phyloP scores from a whole-genome alignment of 2,329 filamentous ascomycete genomes.

The Colletotrichum sidae region DNA sequence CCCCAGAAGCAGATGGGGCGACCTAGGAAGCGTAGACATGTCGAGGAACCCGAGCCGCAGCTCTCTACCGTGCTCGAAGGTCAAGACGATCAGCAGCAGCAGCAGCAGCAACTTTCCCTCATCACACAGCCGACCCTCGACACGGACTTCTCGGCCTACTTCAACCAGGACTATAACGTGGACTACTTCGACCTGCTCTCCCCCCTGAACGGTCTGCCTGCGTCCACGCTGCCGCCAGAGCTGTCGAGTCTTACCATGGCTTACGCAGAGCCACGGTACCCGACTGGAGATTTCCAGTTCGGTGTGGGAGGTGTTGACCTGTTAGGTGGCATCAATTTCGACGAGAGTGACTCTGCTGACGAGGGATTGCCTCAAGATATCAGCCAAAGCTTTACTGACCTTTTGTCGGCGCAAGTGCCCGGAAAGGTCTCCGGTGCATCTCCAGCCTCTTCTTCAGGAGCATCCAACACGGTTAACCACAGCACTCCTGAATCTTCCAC shows the following conservation, averaged over 20 bases:
- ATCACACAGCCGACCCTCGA: slow-evolving; percentile 41
- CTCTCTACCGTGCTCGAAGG: slow-evolving; percentile 8
- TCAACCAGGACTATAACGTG: slow-evolving; percentile 46
- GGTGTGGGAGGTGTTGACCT: slow-evolving; percentile 43
- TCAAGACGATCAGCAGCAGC: not conserved
- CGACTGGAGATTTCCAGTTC: slow-evolving; percentile 37
- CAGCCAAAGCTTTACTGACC: slow-evolving; percentile 32
- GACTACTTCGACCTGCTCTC: slow-evolving; percentile 51
- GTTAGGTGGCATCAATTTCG: slow-evolving; percentile 48
- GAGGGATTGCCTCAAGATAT: slow-evolving; percentile 45
- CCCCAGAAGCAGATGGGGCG: slow-evolving; percentile 75
- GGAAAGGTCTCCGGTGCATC: slow-evolving; percentile 12
- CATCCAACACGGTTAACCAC: slow-evolving; percentile 20
- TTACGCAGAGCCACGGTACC: slow-evolving; percentile 34
- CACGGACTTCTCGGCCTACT: slow-evolving; percentile 48
- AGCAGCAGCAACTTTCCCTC: slow-evolving; percentile 1
- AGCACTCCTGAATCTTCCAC: slow-evolving; percentile 21
- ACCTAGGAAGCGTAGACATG: slow-evolving; percentile 66
- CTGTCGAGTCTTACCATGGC: slow-evolving; percentile 22
- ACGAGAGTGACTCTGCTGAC: slow-evolving; percentile 44
- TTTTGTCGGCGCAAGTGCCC: slow-evolving; percentile 27
- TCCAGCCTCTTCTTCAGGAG: slow-evolving; percentile 19
- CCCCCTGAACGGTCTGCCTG: slow-evolving; percentile 22
- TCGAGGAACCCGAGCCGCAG: slow-evolving; percentile 44
- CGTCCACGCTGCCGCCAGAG: slow-evolving; percentile 22